These are phyloP conservation scores for Microdochium nivale DNA, from an alignment of 2,329 filamentous ascomycete genomes.

Conservation along the genomic window DNA sequence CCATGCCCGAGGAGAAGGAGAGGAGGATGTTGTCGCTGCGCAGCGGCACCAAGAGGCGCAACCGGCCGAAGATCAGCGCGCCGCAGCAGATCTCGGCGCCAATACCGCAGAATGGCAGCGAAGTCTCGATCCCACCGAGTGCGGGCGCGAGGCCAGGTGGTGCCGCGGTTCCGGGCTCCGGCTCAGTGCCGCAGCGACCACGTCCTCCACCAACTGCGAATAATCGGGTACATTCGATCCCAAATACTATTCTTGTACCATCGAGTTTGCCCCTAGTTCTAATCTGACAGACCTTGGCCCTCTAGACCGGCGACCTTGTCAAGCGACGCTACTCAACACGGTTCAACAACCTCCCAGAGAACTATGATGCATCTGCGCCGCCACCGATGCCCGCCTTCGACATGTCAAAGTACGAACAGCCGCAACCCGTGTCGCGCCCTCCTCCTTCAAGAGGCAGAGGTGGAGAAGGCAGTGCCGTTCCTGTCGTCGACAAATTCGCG, in stretches of 20 bases:
- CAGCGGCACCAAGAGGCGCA: slow-evolving; percentile 51
- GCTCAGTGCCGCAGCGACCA: slow-evolving; percentile 24
- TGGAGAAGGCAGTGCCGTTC: slow-evolving; percentile 38
- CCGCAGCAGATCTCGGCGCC: slow-evolving; percentile 55
- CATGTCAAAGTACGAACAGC: slow-evolving; percentile 42
- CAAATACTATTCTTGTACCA: slow-evolving; percentile 2
- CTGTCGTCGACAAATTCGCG: slow-evolving; percentile 67
- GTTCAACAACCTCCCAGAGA: slow-evolving; percentile 68
- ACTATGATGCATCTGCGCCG: slow-evolving; percentile 61
- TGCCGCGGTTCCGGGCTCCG: slow-evolving; percentile 13
- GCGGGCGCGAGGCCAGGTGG: slow-evolving; percentile 20
- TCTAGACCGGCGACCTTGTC: slow-evolving; percentile 69
- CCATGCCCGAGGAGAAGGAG: slow-evolving; percentile 56
- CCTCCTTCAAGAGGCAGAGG: slow-evolving; percentile 43
- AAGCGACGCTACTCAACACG: slow-evolving; percentile 92
- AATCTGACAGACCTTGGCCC: slow-evolving; percentile 12
- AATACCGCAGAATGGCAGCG: slow-evolving; percentile 39
- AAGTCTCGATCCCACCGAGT: slow-evolving; percentile 22
- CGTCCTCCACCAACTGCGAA: slow-evolving; percentile 42
- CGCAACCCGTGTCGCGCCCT: slow-evolving; percentile 34
- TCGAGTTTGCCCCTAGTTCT: too few relatives aligned
- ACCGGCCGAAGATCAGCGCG: slow-evolving; percentile 52
- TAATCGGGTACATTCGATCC: slow-evolving; percentile 39
- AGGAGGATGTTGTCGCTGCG: slow-evolving; percentile 54
- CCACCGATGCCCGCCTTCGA: slow-evolving; percentile 55